Evolutionary conservation across 805 yeast genomes (phyloP), one percentile per base, ranked within the genome.

Genomic region (Starmerella kuoi): DNA sequence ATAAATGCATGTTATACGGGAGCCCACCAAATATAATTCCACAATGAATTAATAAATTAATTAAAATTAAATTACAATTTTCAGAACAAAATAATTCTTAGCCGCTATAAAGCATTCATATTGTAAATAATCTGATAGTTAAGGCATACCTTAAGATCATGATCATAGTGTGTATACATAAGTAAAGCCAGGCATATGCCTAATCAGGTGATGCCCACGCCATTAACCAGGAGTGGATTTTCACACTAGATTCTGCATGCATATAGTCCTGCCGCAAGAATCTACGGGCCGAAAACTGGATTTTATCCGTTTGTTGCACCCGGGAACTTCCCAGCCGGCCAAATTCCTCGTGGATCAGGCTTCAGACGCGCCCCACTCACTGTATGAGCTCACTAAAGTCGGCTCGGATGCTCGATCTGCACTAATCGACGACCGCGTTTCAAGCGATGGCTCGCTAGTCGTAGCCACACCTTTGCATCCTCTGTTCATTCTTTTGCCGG

Each of bases 391-490:
- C 26, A 41, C 54, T 2, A 20, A 42, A 8, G 48, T 56, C 3
- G 52, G 53, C 26, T 31, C 37, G 4, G 27, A 19, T 21, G 27
- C 35, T 22, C 48, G 52, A 2, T 45, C 48, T n/a, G 45, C 40
- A 30, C 35, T 42, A 8, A 32, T 44, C 4, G 44, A 45, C n/a
- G 40, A 50, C 51, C 4, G 27, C 35, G 24, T 49, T 36, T n/a
- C 8, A 23, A 9, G 25, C 32, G 56, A 55, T 36, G 53, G 55
- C 3, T 21, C 44, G 4, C 17, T 59, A 11, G 38, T 48, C 5
- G 55, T 52, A 4, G 49, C 57, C 4, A 50, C 56, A 7, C 59
- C 61, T 1, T 36, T 58, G 14, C 50, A 58, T 37, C 55, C 59
- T 2, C 26, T 57, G 11, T 58, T 50, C 40, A 38, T 59, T 8